Evolutionary conservation across 352 stramenopile species (phyloP).

Genomic region (Phytophthora foliorum): DNA sequence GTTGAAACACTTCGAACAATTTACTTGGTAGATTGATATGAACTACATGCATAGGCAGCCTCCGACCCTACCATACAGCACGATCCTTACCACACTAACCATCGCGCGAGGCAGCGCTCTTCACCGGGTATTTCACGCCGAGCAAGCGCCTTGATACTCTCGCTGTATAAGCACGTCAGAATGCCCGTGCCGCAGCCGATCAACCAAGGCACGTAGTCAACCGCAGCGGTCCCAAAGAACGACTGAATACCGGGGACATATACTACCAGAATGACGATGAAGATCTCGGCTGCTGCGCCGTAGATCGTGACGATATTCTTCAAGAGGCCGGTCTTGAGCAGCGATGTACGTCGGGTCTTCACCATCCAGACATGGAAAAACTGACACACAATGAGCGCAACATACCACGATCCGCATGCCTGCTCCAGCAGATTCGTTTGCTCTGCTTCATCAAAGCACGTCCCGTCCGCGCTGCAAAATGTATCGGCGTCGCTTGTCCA

Average conservation of each 20-base stretch:
- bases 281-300: slow-evolving; percentile 46
- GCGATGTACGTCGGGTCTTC: slow-evolving; percentile 85
- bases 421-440: slow-evolving; percentile 67
- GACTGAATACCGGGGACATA: slow-evolving; percentile 59
- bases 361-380: slow-evolving; percentile 87
- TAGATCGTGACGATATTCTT: slow-evolving; percentile 87
- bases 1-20: no score
- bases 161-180: slow-evolving; percentile 51
- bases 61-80: not conserved
- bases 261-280: slow-evolving; percentile 55
- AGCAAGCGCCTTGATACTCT: slow-evolving; percentile 47
- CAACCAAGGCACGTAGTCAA: slow-evolving; percentile 58
- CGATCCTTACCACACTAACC: slow-evolving; percentile 37
- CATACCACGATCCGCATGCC: slow-evolving; percentile 76
- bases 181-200: slow-evolving; percentile 46
- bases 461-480: slow-evolving; percentile 36
- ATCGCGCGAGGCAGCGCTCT: slow-evolving; percentile 26
- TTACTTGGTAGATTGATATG: not conserved
- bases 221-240: slow-evolving; percentile 46
- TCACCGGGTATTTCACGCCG: slow-evolving; percentile 33
- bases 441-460: slow-evolving; percentile 47
- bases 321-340: slow-evolving; percentile 73
- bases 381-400: slow-evolving; percentile 80
- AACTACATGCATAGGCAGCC: not conserved
- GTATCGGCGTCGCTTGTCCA: slow-evolving; percentile 34